Conservation (phyloP, 2,329 filamentous ascomycete genomes). For the Dothiorella sarmentorum region DNA sequence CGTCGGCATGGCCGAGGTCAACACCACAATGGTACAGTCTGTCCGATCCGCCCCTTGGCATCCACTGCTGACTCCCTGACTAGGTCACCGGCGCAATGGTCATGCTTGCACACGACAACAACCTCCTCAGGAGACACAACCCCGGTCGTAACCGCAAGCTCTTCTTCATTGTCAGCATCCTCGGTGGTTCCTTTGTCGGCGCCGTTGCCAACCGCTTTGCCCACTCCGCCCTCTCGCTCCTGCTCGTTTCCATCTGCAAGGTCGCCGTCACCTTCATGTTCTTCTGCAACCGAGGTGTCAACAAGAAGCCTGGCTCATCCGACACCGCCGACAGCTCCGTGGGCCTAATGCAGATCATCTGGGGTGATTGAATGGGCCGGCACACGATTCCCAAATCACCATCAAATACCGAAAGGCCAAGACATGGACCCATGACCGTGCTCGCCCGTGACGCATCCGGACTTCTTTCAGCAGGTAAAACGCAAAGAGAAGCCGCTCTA, state of each 20-base stretch:
- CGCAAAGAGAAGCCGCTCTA: too few species aligned
- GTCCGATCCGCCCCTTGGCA: too few species aligned
- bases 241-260: constrained; percentile 24
- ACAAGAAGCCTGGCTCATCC: constrained; percentile 19
- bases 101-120: constrained; percentile 25
- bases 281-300: constrained; percentile 25
- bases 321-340: constrained; percentile 9
- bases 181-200: constrained; percentile 27
- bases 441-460: too few species aligned
- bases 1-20: constrained; percentile 27
- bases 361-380: constrained; percentile 10
- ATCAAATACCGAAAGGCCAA: neutral
- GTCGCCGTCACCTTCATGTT: constrained; percentile 24
- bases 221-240: constrained; percentile 22
- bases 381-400: too few species aligned
- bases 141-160: constrained; percentile 24
- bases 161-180: constrained; percentile 23
- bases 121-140: constrained; percentile 24
- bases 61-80: too few species aligned
- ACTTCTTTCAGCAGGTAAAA: too few species aligned
- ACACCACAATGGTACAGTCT: constrained; percentile 27
- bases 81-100: constrained; percentile 27
- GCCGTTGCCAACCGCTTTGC: constrained; percentile 21
- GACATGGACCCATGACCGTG: too few species aligned
- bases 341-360: constrained; percentile 4